Evolutionary conservation across 2,329 filamentous ascomycete genomes (phyloP).

Genomic region (Alternaria infectoria): DNA sequence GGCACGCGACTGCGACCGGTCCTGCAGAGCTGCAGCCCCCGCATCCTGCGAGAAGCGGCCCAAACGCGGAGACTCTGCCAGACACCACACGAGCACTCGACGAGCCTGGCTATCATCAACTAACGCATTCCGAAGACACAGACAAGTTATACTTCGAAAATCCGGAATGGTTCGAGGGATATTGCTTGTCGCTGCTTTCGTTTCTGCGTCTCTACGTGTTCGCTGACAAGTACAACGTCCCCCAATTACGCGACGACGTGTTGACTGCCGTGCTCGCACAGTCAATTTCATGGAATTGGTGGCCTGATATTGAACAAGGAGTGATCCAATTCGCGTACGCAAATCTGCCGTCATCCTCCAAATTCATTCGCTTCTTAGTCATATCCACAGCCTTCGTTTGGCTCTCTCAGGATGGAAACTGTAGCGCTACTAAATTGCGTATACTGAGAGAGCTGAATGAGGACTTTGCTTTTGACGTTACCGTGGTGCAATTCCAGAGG

Average conservation of each 20-base stretch:
- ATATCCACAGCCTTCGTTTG: neutral
- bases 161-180: neutral
- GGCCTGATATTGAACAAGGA: too few species aligned
- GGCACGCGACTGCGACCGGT: too few species aligned
- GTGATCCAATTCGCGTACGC: neutral
- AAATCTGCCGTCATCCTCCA: neutral
- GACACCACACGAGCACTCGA: neutral
- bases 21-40: neutral
- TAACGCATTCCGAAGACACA: too few species aligned
- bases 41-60: neutral
- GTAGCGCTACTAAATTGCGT: neutral
- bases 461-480: neutral
- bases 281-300: neutral
- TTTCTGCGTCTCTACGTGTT: neutral
- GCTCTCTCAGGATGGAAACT: accelerated
- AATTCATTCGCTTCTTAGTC: neutral
- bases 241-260: neutral
- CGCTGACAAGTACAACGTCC: neutral
- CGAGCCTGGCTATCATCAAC: too few species aligned
- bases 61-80: neutral
- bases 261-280: neutral
- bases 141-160: too few species aligned
- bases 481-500: neutral
- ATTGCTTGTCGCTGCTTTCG: neutral
- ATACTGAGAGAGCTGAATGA: neutral